phyloP scores from a whole-genome alignment of 179 eudicot genomes.

The Silene coronaria region DNA sequence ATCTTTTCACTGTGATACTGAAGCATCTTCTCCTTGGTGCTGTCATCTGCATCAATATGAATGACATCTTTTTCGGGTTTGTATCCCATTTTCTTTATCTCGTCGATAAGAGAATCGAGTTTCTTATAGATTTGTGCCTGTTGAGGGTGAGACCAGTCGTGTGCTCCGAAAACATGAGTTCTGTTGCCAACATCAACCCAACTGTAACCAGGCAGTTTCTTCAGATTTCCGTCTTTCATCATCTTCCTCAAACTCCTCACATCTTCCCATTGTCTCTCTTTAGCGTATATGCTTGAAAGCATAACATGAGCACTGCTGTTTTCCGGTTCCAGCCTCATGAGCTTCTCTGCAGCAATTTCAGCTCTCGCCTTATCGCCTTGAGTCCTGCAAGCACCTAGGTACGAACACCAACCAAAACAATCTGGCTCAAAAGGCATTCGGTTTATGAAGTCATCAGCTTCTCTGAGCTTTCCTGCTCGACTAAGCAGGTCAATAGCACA shows the following conservation, averaged over 20 bases:
- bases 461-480: conserved; percentile 45
- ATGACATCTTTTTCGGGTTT: conserved; percentile 34
- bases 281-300: conserved; percentile 42
- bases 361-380: conserved; percentile 38
- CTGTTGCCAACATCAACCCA: conserved; percentile 47
- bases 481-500: conserved; percentile 43
- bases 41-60: conserved; percentile 37
- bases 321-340: conserved; percentile 39
- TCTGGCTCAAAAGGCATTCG: conserved; percentile 46
- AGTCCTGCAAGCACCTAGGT: conserved; percentile 39
- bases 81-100: conserved; percentile 41
- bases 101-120: conserved; percentile 31
- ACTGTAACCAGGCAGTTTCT: conserved; percentile 52
- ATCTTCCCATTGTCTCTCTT: conserved; percentile 42
- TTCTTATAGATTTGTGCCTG: conserved; percentile 36
- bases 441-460: conserved; percentile 38
- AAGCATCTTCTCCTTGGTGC: conserved; percentile 38
- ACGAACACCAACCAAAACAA: conserved; percentile 48
- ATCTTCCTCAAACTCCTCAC: conserved; percentile 36
- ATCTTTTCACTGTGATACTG: conserved; percentile 56
- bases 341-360: conserved; percentile 35
- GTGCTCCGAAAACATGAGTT: conserved; percentile 48
- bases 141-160: conserved; percentile 48
- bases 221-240: conserved; percentile 41
- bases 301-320: conserved; percentile 38